Base-by-base conservation (phyloP, 176 grass and related monocot species). In the Pontederia paniculata region DNA sequence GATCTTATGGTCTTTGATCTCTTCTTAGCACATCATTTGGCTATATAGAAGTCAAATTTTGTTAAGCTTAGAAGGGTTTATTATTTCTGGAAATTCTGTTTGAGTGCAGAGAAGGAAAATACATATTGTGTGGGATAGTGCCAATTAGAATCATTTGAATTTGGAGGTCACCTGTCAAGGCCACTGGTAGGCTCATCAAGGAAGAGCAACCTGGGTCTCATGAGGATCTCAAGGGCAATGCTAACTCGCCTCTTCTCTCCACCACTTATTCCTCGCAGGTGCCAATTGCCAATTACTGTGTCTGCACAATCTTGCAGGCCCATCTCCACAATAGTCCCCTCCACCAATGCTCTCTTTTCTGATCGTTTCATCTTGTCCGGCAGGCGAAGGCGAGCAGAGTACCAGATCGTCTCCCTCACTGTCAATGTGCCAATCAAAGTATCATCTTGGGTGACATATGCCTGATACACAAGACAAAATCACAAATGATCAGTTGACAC, bases 191-290 rank as follows among this genome's bases (percentile, higher is more conserved):
- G 94, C 42, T 98, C 94, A 16, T 98, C 94, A 44, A 98, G 78
- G 67, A 98, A 98, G 46, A 98, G 81, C 63, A 98, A 49, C 55
- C 94, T 78, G 17, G 94, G 94, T 49, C 94, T 70, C 87, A 80
- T 98, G n/a, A 98, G 80, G 71, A 98, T 98, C 81, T 98, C 87
- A 15, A 98, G 28, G 9, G 83, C 94, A 62, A 98, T 98, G 75
- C 93, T 98, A 64, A 98, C 93, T 54, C 93, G 68, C 78, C 93
- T 79, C 83, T 91, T 98, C 76, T 98, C 93, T 2, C 93, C 93
- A 2, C 93, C 93, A 20, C 93, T 98, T 52, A 98, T 54, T 42
- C 93, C 93, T 18, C 93, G 77, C 8, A 98, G 64, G 72, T 98
- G 93, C 93, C 93, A 98, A 21, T 91, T 98, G n/a, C 93, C 93